Evolutionary conservation across 129 eudicot species (phyloP).

Genomic region (Pseudognaphalium luteoalbum): DNA sequence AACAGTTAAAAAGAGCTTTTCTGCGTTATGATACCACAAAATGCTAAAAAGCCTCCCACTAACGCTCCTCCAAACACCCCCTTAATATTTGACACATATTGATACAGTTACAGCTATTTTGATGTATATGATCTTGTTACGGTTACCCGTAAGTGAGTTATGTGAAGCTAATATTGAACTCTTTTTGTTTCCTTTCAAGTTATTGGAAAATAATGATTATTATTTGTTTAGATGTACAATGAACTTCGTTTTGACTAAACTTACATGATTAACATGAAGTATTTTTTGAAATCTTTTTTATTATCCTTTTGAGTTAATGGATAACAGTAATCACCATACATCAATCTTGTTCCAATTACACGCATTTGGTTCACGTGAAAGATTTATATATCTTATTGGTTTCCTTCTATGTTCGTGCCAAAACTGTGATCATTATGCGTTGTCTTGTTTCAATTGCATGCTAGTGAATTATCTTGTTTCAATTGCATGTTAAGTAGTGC

Average conservation of each 20-base stretch:
- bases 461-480: background rate
- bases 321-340: background rate
- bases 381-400: background rate
- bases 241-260: background rate
- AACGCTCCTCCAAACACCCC: no score
- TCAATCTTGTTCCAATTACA: background rate
- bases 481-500: conserved; percentile 9
- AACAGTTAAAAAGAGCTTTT: no score
- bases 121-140: background rate
- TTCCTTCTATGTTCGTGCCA: background rate
- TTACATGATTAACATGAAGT: conserved; percentile 16
- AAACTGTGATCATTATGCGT: background rate
- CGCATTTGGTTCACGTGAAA: background rate
- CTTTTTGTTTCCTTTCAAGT: background rate
- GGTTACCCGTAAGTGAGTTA: background rate
- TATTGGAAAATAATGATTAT: background rate
- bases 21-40: no score
- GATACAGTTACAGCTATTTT: background rate
- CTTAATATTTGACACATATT: background rate
- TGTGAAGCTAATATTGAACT: conserved; percentile 1
- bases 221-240: background rate
- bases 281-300: background rate
- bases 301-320: background rate
- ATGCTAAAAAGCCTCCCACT: no score
- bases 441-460: background rate